Conservation (phyloP, 2,329 filamentous ascomycete species). For the Ceratocystis diversiconidia region DNA sequence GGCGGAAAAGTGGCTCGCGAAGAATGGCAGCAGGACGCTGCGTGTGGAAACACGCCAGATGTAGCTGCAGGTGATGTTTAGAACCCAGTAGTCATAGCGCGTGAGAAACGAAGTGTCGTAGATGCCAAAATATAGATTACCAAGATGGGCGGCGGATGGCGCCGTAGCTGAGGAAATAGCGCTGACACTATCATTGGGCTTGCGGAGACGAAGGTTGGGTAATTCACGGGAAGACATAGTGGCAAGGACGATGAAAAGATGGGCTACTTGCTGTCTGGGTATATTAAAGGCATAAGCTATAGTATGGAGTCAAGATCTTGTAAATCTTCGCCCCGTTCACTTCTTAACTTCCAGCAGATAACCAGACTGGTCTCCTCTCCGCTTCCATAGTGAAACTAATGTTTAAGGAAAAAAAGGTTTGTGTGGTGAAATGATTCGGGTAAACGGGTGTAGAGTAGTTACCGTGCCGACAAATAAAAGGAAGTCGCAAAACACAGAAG, state of each 20-base stretch:
- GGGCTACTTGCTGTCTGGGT: neutral
- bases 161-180: neutral
- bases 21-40: slow-evolving; percentile 25
- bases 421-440: neutral
- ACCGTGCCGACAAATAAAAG: neutral
- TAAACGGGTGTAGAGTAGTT: neutral
- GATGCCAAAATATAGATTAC: slow-evolving; percentile 9
- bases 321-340: neutral
- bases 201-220: neutral
- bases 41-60: slow-evolving; percentile 27
- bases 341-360: neutral
- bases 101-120: slow-evolving; percentile 15
- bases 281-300: neutral
- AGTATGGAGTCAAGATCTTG: neutral
- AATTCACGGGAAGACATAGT: neutral
- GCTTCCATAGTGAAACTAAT: neutral
- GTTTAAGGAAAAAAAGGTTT: neutral
- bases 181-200: neutral
- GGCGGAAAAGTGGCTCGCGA: slow-evolving; percentile 25
- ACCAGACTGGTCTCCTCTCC: neutral
- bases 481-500: neutral
- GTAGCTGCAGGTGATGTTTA: slow-evolving; percentile 26
- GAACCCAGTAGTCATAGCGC: slow-evolving; percentile 26
- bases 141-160: slow-evolving; percentile 3
- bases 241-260: neutral